These are phyloP conservation scores for Chlorella sp. DNA, from an alignment of 139 green algal genomes.

Conservation along the genomic window DNA sequence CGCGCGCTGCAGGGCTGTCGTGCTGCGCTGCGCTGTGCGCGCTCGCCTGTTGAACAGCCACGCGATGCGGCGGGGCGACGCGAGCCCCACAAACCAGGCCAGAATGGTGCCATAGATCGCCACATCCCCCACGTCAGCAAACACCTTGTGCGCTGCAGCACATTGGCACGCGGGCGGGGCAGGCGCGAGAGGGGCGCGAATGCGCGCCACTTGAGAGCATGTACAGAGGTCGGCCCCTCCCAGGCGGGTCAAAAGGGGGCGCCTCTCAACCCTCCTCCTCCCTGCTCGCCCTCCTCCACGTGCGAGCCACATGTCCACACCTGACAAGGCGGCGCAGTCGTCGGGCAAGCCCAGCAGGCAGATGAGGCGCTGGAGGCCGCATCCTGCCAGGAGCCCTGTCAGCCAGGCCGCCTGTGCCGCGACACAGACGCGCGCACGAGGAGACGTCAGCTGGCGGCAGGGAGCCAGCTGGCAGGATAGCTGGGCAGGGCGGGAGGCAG, in stretches of 20 bases:
- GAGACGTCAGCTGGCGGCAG: not conserved
- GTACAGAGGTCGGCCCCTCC: no score
- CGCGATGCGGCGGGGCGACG: conserved; percentile 23
- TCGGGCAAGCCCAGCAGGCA: conserved; percentile 17
- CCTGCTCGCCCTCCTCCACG: not conserved
- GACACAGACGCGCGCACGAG: not conserved
- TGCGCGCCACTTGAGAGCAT: not conserved
- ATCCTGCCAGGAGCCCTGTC: conserved; percentile 9
- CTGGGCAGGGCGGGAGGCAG: not conserved
- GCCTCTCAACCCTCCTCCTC: not conserved
- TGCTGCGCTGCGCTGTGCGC: no score
- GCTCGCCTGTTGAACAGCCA: conserved; percentile 43
- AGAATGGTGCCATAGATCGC: conserved; percentile 43
- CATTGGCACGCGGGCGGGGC: not conserved
- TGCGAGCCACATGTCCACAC: not conserved
- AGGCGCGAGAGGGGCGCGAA: not conserved
- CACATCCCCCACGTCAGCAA: conserved; percentile 37
- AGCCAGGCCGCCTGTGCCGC: conserved; percentile 21
- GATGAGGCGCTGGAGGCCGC: conserved; percentile 9
- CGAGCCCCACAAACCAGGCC: conserved; percentile 47
- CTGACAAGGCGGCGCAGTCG: not conserved
- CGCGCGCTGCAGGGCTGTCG: no score
- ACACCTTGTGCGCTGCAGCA: conserved; percentile 26
- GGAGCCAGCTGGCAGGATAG: no score
- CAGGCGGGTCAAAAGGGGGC: not conserved